Percentiles rank a stretch among this genome's conserved stretches.
Conservation (phyloP, 352 stramenopile species). For the Phytopythium ostracodes region DNA sequence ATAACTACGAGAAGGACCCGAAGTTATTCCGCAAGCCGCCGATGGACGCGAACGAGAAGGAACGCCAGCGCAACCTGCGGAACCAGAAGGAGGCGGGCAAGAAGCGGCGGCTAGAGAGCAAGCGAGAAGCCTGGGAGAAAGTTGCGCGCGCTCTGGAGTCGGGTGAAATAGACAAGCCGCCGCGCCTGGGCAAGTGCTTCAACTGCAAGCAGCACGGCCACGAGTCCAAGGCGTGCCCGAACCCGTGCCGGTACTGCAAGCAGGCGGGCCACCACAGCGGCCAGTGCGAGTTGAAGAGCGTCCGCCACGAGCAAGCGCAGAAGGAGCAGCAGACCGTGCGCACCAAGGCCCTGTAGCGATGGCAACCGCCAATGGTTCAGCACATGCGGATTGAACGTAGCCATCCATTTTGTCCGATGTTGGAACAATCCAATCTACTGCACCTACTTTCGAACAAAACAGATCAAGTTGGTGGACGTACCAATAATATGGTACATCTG, state of each 20-base stretch:
- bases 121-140: slow-evolving; percentile 48
- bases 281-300: slow-evolving; percentile 63
- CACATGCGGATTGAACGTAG: too few relatives aligned
- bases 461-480: background rate
- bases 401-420: too few relatives aligned
- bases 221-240: slow-evolving; percentile 67
- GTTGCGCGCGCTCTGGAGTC: slow-evolving; percentile 38
- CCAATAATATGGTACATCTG: background rate
- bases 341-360: slow-evolving; percentile 56
- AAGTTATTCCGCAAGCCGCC: slow-evolving; percentile 54
- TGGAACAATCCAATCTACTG: too few relatives aligned
- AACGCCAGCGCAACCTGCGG: slow-evolving; percentile 65
- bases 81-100: slow-evolving; percentile 72
- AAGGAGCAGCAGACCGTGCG: slow-evolving; percentile 47
- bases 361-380: too few relatives aligned
- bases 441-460: too few relatives aligned
- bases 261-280: slow-evolving; percentile 68
- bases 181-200: slow-evolving; percentile 68
- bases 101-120: slow-evolving; percentile 75
- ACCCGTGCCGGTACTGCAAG: slow-evolving; percentile 82
- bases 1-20: slow-evolving; percentile 55
- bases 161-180: slow-evolving; percentile 37
- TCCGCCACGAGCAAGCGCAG: slow-evolving; percentile 40
- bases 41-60: slow-evolving; percentile 79
- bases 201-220: slow-evolving; percentile 84